These are phyloP conservation scores for Tilletia caries DNA, from an alignment of 1,284 basidiomycete species.

Conservation along the genomic window DNA sequence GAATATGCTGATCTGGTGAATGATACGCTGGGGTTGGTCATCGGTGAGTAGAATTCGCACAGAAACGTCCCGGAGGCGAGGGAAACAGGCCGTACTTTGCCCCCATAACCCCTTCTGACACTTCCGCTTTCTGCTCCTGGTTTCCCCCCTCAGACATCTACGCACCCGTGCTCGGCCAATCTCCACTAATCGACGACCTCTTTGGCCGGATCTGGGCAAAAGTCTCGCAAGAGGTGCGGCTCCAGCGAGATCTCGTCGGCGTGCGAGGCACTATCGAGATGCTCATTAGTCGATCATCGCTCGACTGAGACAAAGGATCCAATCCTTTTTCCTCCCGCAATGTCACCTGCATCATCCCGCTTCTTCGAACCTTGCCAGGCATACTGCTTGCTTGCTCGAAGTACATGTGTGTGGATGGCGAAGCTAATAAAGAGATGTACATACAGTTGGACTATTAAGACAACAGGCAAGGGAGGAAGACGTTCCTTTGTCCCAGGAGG, in stretches of 20 bases:
- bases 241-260: slow-evolving; percentile 81
- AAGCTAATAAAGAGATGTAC: no score
- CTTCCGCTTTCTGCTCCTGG: not conserved
- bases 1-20: slow-evolving; percentile 84
- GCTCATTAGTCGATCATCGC: slow-evolving; percentile 63
- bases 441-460: no score
- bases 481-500: no score
- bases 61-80: no score
- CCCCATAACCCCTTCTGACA: not conserved
- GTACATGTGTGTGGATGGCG: no score
- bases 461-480: no score
- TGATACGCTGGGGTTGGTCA: slow-evolving; percentile 74
- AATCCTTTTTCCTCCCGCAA: no score
- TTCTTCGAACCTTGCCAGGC: no score
- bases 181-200: slow-evolving; percentile 80
- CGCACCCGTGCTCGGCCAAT: slow-evolving; percentile 81
- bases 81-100: not conserved
- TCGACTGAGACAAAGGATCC: not conserved
- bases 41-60: slow-evolving; percentile 63
- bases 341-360: no score
- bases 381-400: no score
- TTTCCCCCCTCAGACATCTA: slow-evolving; percentile 72
- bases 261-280: slow-evolving; percentile 87
- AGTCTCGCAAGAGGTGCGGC: slow-evolving; percentile 77
- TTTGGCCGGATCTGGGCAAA: slow-evolving; percentile 80